Conservation (phyloP, 179 eudicot species). For the Sideroxylon spinosum region DNA sequence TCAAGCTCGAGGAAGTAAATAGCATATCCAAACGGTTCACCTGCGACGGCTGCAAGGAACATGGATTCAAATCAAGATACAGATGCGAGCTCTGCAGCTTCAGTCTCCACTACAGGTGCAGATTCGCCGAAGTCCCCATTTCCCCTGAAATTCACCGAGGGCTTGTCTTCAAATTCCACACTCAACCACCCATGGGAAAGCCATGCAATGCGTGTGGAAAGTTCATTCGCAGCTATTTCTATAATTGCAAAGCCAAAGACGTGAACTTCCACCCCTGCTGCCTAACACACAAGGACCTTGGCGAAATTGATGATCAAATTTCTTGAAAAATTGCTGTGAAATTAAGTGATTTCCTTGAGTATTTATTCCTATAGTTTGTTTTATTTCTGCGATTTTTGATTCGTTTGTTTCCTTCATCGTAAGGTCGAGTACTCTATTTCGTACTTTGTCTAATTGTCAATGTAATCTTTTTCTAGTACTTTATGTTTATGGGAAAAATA, state of each 20-base stretch:
- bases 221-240: slow-evolving; percentile 20
- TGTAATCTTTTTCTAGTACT: too few species aligned
- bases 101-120: slow-evolving; percentile 21
- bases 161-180: slow-evolving; percentile 9
- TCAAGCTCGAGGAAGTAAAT: not conserved
- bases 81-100: slow-evolving; percentile 13
- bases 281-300: slow-evolving; percentile 8
- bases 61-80: slow-evolving; percentile 15
- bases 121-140: not conserved
- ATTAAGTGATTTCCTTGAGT: too few species aligned
- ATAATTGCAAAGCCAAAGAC: slow-evolving; percentile 11
- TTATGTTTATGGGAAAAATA: too few species aligned
- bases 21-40: slow-evolving; percentile 12
- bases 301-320: not conserved
- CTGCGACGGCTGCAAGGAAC: slow-evolving; percentile 17
- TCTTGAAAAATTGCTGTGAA: too few species aligned
- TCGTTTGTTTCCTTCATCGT: too few species aligned
- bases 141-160: slow-evolving; percentile 12
- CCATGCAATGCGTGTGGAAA: slow-evolving; percentile 29
- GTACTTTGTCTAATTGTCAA: too few species aligned
- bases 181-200: not conserved
- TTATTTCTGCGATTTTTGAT: too few species aligned
- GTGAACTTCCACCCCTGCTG: slow-evolving; percentile 29
- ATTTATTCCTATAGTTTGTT: too few species aligned
- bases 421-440: too few species aligned